Base-by-base conservation (phyloP, 2,329 filamentous ascomycete species). In the Colletotrichum navitas region DNA sequence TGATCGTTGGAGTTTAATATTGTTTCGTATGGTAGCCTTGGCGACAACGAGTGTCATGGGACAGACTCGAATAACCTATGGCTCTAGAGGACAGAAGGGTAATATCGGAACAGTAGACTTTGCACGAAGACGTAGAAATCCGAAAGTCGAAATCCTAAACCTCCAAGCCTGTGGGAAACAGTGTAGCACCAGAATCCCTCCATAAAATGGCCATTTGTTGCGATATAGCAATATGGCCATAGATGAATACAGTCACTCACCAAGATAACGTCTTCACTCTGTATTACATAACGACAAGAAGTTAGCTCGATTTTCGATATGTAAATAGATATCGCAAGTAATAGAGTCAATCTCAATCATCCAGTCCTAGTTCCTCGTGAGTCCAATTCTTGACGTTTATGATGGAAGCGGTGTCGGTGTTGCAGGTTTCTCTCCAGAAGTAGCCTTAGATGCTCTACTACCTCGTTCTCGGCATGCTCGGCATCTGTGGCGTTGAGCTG, bases 1-100 rank as follows among this genome's bases (percentile, higher is more conserved):
- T 24, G 1, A 6, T 16, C 5, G 6, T 16, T 14, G 4, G 5
- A 49, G 4, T 7, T 5, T 5, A 41, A 6, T 1, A 6, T 5
- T 5, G 45, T 2, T 12, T n/a, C 7, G 21, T n/a, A n/a, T n/a
- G 6, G 11, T 5, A 5, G 4, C 45, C 45, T 24, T 18, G 91
- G 90, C 0, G 89, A 43, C 5, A 16, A 16, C 14, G 12, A 41
- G 16, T 41, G 14, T 41, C 14, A 41, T 6, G 39, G 16, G 39
- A 1, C 39, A 6, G 6, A 16, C 39, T 10, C 39, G 41, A 21
- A 8, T 18, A 43, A 43, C 3, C 5, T 18, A 5, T 21, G 41
- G 8, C 16, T 21, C 14, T 6, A 43, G 16, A 43, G 4, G 7
- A 8, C 7, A 21, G 16, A 18, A 7, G 18, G 14, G 41, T 21